Evolutionary conservation across 106 monocot species (phyloP), one percentile per base, ranked within the genome.

Genomic region (Apostasia shenzhenica): DNA sequence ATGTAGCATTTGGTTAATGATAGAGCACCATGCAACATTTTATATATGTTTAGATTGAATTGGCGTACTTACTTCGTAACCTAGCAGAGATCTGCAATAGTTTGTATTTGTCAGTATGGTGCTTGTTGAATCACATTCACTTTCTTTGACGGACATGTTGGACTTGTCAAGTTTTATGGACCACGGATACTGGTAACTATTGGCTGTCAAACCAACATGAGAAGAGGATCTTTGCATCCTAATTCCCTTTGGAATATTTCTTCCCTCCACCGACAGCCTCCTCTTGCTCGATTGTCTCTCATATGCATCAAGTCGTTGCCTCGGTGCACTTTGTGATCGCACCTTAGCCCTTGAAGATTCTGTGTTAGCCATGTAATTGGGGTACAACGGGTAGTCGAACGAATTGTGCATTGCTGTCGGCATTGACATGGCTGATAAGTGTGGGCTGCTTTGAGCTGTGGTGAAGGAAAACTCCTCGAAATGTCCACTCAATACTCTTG

Each of bases 311-410:
- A 64, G 75, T 56, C 91, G 64, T 57, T 82, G 88, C 64, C 72
- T 81, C 10, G 92, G 88, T 40, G 85, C 81, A 55, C 92, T 88
- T 52, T 88, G 88, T 3, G 92, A 83, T 37, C 92, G 51, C 8
- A 55, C 72, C 73, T 86, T 90, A 37, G 80, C 85, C 63, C 75
- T 80, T 3, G 84, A 91, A 9, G 91, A 91, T 62, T 87, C 77
- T 45, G 91, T 91, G 48, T 91, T 84, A 6, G 91, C 84, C 91
- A 91, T 91, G 80, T 91, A 91, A 46, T 61, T 91, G 10, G 86
- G 90, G 48, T 47, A 81, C 40, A 68, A 56, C 8, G 49, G 43
- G 10, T 67, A 59, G 37, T 71, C 72, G 26, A 66, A 56, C 10
- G 67, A 73, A 56, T 52, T 41, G 7, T 56, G 69, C 2, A 44